Evolutionary conservation across 331 rosid genomes (phyloP).

Genomic region (Quercus phellos): DNA sequence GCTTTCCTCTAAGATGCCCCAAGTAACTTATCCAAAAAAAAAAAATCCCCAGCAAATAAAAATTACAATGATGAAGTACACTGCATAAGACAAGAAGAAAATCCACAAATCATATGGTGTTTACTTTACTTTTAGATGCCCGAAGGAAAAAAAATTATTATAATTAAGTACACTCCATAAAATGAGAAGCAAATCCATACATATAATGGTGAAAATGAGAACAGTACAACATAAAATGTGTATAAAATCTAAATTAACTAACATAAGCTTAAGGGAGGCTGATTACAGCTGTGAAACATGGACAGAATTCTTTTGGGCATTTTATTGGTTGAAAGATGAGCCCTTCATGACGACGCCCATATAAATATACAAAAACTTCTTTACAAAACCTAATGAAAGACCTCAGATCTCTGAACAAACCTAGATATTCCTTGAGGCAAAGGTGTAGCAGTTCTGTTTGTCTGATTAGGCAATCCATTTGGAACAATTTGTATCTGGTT

Average conservation of each 20-base stretch:
- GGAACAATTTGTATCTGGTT: conserved; percentile 51
- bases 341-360: conserved; percentile 27
- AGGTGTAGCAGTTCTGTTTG: conserved; percentile 60
- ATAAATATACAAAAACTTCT: conserved; percentile 34
- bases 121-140: neutral
- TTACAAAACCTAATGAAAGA: conserved; percentile 46
- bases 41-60: neutral
- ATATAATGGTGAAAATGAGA: conserved; percentile 18
- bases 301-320: conserved; percentile 19
- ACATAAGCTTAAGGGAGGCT: conserved; percentile 22
- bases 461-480: conserved; percentile 73
- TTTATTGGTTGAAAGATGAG: conserved; percentile 23
- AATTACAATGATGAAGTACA: neutral
- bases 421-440: conserved; percentile 99
- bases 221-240: conserved; percentile 25
- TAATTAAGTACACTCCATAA: neutral
- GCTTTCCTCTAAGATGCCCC: neutral
- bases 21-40: too few species aligned
- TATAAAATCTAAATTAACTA: conserved; percentile 22
- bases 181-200: conserved; percentile 6
- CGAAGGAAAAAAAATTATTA: neutral
- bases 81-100: neutral
- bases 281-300: conserved; percentile 24
- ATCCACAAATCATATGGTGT: neutral
- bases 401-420: conserved; percentile 89